Base-by-base conservation (phyloP, 31 red algal genomes). In the Asparagopsis taxiformis region DNA sequence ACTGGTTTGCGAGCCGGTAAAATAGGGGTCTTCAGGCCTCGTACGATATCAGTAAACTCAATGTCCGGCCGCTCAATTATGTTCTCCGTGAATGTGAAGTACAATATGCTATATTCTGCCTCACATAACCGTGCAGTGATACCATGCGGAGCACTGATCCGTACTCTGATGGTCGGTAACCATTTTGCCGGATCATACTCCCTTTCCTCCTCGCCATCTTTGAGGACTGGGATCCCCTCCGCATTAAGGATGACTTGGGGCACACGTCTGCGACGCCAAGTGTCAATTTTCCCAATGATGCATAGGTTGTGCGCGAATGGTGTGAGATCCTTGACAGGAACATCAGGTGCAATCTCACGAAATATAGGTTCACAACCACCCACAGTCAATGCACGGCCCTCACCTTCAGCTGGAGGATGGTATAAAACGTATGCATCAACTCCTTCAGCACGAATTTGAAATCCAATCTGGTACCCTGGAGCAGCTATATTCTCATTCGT, bases 61-160 rank as follows among this genome's bases (percentile, higher is more conserved):
- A 82, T 88, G 44, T 87, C 91, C 19, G 81, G 74, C 2, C 81
- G 60, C 67, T 97, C 85, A 56, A 91, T 91, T 0, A 91, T 54
- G 48, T 97, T 97, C 55, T 96, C 92, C 30, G 92, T 96, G 34
- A 96, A 87, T 0, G 87, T 89, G 87, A 96, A 96, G 53, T 97
- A 97, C 51, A 97, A 65, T 16, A 97, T 84, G 36, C 86, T 85
- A 74, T 91, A 97, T 28, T 90, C 87, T 31, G 85, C 93, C 63
- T 97, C 93, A 66, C 85, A 89, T 10, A 95, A 59, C 33, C 92
- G 51, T 23, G 79, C 72, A 31, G 53, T 41, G 21, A 95, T 75
- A 11, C 92, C 85, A 49, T 57, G 51, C 6, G 92, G 78, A 48
- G 69, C 74, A 55, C 85, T 74, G 15, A 89, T 52, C 1, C 92